Percentiles rank a stretch among this genome's conserved stretches.
phyloP scores from a whole-genome alignment of 2,329 filamentous ascomycete genomes.

The Talaromyces albobiverticillius region DNA sequence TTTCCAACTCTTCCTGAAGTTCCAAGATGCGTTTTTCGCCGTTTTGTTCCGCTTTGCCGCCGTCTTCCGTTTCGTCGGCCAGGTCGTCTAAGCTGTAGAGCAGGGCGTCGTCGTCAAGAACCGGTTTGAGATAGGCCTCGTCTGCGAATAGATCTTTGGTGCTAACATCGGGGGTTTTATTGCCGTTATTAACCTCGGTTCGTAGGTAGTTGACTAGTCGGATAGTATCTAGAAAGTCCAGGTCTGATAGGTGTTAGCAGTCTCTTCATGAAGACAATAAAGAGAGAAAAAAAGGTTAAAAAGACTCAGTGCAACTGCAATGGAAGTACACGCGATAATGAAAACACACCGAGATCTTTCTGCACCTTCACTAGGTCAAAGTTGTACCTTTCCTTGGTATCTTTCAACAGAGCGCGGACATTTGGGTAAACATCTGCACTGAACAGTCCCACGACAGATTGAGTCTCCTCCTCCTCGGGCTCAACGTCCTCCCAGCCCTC shows the following conservation, averaged over 20 bases:
- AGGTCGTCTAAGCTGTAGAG: constrained; percentile 86
- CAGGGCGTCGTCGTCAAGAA: constrained; percentile 83
- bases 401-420: constrained; percentile 62
- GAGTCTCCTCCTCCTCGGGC: constrained; percentile 60
- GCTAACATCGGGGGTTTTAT: constrained; percentile 55
- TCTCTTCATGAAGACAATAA: neutral
- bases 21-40: constrained; percentile 53
- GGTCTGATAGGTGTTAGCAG: constrained; percentile 39
- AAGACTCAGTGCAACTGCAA: constrained; percentile 1
- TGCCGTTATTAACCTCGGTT: constrained; percentile 46
- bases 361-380: constrained; percentile 66
- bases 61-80: constrained; percentile 37
- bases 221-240: constrained; percentile 72
- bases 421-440: constrained; percentile 65
- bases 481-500: constrained; percentile 61
- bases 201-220: constrained; percentile 70
- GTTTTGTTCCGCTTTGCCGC: constrained; percentile 23
- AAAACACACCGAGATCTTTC: constrained; percentile 47
- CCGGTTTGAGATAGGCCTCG: constrained; percentile 78
- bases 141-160: constrained; percentile 64
- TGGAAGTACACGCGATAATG: constrained; percentile 11
- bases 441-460: constrained; percentile 66
- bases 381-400: constrained; percentile 63
- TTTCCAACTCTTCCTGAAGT: constrained; percentile 61
- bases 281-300: constrained; percentile 12